Evolutionary conservation across 352 stramenopile genomes (phyloP).

Genomic region (Pythium phragmiticola): DNA sequence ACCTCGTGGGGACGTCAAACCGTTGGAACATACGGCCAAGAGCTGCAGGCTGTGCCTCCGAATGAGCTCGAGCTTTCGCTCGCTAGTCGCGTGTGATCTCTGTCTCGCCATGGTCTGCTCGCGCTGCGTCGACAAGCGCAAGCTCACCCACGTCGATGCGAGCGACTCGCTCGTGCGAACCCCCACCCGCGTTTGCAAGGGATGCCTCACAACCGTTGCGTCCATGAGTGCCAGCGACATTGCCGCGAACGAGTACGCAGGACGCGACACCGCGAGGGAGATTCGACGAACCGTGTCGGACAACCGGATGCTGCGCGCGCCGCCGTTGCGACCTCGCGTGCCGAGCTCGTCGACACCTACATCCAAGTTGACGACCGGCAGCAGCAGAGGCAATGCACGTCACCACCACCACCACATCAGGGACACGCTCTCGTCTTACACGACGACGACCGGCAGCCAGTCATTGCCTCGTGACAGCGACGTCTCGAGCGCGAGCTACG

Average conservation of each 20-base stretch:
- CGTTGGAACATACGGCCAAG: neutral
- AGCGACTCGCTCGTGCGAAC: conserved; percentile 1
- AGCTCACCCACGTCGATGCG: conserved; percentile 10
- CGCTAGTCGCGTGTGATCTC: conserved; percentile 8
- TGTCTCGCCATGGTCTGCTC: conserved; percentile 9
- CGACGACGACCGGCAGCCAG: neutral
- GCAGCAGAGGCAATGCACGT: neutral
- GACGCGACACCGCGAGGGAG: neutral
- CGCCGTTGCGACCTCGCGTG: neutral
- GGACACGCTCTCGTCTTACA: conserved; percentile 1
- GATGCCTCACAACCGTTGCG: neutral
- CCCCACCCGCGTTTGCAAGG: conserved; percentile 1
- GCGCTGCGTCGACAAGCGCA: conserved; percentile 18
- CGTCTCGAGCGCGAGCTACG: neutral
- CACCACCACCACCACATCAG: neutral
- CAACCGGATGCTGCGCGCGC: neutral
- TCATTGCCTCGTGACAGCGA: neutral
- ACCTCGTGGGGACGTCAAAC: neutral
- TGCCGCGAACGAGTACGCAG: conserved; percentile 11
- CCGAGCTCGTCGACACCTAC: neutral
- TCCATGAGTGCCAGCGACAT: conserved; percentile 6
- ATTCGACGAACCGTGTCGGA: neutral
- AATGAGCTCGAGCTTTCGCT: neutral
- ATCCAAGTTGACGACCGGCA: no score
- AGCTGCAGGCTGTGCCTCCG: conserved; percentile 6